A percentile compares a stretch with the other conserved stretches of the same genome.
Evolutionary conservation across 805 yeast genomes (phyloP).

Genomic region (Candida manassasensis): DNA sequence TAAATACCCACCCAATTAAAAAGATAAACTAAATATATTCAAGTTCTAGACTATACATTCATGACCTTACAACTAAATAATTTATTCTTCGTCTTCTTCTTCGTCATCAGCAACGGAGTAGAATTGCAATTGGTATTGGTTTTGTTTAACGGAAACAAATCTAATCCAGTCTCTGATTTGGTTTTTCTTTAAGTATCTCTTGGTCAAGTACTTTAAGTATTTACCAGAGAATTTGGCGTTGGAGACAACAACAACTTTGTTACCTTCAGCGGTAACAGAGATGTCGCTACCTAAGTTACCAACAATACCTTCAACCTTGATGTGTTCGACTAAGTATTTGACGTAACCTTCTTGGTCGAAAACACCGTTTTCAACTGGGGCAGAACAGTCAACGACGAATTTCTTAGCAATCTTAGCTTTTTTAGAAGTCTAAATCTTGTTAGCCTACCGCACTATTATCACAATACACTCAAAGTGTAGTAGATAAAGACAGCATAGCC

Average conservation of each 20-base stretch:
- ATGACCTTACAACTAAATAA: neutral
- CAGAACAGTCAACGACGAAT: conserved; percentile 93
- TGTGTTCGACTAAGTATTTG: conserved; percentile 97
- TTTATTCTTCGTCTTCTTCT: conserved; percentile 85
- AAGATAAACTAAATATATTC: conserved; percentile 1
- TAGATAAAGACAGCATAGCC: conserved; percentile 46
- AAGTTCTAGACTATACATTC: neutral
- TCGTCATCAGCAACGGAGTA: conserved; percentile 95
- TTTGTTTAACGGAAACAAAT: conserved; percentile 92
- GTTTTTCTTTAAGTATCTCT: conserved; percentile 99
- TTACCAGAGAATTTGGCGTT: conserved; percentile 98
- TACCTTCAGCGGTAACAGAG: conserved; percentile 80
- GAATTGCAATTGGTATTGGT: conserved; percentile 97
- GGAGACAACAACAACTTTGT: conserved; percentile 85
- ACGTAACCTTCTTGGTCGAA: conserved; percentile 97
- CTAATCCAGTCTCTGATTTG: conserved; percentile 99
- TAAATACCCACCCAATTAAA: too few species aligned
- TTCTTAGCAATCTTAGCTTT: conserved; percentile 68
- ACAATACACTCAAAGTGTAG: conserved; percentile 14
- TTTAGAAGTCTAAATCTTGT: conserved; percentile 65
- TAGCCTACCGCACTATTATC: conserved; percentile 70
- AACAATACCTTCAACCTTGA: conserved; percentile 94
- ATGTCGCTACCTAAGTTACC: conserved; percentile 97
- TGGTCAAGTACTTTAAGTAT: conserved; percentile 98
- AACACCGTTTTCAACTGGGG: conserved; percentile 96